Base-by-base conservation (phyloP, 805 yeast species). In the Myxozyma neglecta region DNA sequence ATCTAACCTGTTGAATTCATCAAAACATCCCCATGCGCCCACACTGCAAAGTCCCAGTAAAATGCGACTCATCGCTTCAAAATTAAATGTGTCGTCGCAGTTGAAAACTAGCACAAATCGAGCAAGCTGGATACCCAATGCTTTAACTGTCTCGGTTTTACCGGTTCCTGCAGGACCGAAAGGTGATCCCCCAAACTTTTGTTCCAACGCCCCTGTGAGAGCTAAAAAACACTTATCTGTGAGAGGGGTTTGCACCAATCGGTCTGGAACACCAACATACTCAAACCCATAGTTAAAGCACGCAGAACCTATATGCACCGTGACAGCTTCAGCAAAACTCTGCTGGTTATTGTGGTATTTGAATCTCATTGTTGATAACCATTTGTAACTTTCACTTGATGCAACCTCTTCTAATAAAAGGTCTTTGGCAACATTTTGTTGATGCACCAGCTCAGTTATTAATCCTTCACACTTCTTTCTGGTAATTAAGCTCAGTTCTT, bases 111-210 rank as follows among this genome's bases (percentile, higher is more conserved):
- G 72, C 0, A 90, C 97, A 82, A 85, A 83, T 60, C 84, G 80
- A 7, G 98, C 98, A 7, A 93, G 75, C 43, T 83, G 84, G 46
- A 84, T 84, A 0, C 94, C 97, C 36, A 92, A 76, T 0, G 96
- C 89, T 71, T 93, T 93, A 32, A 93, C 81, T 0, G 96, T 81
- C 71, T 93, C 98, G 0, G 98, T 93, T 71, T 93, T 93, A 66
- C 98, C 98, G 0, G 98, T 93, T 46, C 98, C 98, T 1, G 98
- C 97, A 1, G 98, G 97, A 0, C 98, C 98, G 73, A 88, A 85
- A 0, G 96, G 87, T 0, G 96, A 87, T 0, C 96, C 96, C n/a
- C 98, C 98, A 8, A 85, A 76, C 40, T 81, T 81, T 67, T 86
- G 90, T 39, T 83, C 81, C 16, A 91, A 72, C 0, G 97, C 92